Conservation (phyloP, 1,284 basidiomycete genomes). For the Ceratobasidium papillatum region DNA sequence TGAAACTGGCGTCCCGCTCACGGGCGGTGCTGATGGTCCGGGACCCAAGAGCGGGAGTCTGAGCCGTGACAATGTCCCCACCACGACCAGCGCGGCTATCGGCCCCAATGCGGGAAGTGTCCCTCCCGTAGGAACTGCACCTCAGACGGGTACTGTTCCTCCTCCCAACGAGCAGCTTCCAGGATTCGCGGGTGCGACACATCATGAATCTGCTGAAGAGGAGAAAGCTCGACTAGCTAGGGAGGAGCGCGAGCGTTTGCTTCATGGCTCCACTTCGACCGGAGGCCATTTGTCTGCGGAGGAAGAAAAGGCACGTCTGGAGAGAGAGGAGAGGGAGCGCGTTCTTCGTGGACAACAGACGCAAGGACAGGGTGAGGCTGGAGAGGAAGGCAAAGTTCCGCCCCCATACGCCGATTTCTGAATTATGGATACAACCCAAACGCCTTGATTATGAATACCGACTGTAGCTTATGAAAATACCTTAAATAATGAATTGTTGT, state of each 20-base stretch:
- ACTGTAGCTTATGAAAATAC: constrained; percentile 8
- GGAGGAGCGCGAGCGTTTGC: constrained; percentile 44
- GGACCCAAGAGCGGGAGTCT: constrained; percentile 66
- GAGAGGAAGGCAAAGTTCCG: constrained; percentile 44
- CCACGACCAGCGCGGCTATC: not conserved
- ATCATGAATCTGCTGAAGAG: constrained; percentile 54
- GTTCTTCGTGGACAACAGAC: constrained; percentile 27
- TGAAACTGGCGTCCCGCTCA: constrained; percentile 66
- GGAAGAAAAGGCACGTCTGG: constrained; percentile 46
- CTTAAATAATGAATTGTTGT: constrained; percentile 5
- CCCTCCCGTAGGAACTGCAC: constrained; percentile 28
- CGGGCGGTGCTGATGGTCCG: constrained; percentile 62
- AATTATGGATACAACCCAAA: not conserved
- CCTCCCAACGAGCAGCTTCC: constrained; percentile 54
- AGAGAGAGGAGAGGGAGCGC: constrained; percentile 40
- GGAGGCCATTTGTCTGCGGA: constrained; percentile 53
- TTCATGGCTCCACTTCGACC: constrained; percentile 30
- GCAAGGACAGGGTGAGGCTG: constrained; percentile 31
- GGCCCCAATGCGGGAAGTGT: not conserved
- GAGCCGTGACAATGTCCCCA: constrained; percentile 36
- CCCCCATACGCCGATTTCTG: constrained; percentile 37
- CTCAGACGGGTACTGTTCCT: constrained; percentile 33
- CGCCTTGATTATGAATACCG: constrained; percentile 19
- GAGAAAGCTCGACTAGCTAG: constrained; percentile 44
- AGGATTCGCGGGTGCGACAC: constrained; percentile 33